Evolutionary conservation across 2,329 filamentous ascomycete species (phyloP).

Genomic region (Talaromyces albobiverticillius): DNA sequence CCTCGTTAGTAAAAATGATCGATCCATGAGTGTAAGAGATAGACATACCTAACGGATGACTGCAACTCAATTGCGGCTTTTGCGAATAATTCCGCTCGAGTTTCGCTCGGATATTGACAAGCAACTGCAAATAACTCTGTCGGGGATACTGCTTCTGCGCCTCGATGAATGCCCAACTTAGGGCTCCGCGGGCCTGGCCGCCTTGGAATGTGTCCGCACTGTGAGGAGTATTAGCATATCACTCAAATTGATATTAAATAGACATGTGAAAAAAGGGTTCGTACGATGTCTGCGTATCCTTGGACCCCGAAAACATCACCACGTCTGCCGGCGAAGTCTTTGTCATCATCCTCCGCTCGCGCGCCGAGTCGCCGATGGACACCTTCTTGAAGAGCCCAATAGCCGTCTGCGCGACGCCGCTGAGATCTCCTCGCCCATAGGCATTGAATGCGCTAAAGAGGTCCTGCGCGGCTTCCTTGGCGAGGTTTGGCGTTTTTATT

Average conservation of each 20-base stretch:
- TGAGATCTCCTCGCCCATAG: slow-evolving; percentile 79
- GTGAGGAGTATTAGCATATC: slow-evolving; percentile 10
- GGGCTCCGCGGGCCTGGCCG: slow-evolving; percentile 87
- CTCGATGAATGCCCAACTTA: slow-evolving; percentile 95
- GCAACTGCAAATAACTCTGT: slow-evolving; percentile 89
- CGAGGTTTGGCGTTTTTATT: slow-evolving; percentile 66
- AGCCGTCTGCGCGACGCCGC: slow-evolving; percentile 74
- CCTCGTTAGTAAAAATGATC: slow-evolving; percentile 15
- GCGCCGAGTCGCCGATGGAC: slow-evolving; percentile 71
- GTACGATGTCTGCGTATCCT: slow-evolving; percentile 77
- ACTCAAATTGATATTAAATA: neutral
- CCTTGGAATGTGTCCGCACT: slow-evolving; percentile 89
- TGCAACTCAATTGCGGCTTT: slow-evolving; percentile 94
- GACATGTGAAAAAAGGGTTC: neutral
- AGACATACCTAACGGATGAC: slow-evolving; percentile 80
- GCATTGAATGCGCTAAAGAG: slow-evolving; percentile 65
- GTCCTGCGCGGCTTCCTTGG: slow-evolving; percentile 64
- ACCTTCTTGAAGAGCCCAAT: slow-evolving; percentile 86
- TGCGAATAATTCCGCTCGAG: slow-evolving; percentile 84
- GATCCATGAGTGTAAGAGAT: slow-evolving; percentile 7
- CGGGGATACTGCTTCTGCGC: slow-evolving; percentile 85
- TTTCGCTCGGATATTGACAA: slow-evolving; percentile 91
- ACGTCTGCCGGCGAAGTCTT: slow-evolving; percentile 95
- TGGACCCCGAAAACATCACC: slow-evolving; percentile 95
- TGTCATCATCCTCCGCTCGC: slow-evolving; percentile 76